Evolutionary conservation across 1,284 basidiomycete genomes (phyloP), one percentile per base, ranked within the genome.

Genomic region (Leccinum angustisporum): DNA sequence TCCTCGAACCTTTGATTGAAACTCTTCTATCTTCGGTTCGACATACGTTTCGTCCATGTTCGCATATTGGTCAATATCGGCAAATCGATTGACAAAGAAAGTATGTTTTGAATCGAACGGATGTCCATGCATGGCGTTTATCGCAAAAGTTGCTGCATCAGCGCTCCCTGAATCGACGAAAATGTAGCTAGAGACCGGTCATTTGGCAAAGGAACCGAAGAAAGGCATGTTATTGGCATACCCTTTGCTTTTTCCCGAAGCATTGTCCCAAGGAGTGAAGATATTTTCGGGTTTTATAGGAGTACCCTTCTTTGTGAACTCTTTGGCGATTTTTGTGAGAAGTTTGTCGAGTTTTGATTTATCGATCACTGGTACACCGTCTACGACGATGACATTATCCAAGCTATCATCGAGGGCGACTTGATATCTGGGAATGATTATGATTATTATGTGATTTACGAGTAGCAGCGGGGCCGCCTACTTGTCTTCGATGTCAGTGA

Each of bases 401-500:
- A 95, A 86, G 56, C 91, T 85, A 67, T 94, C 90, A 70, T 91
- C 91, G 70, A 84, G 87, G 64, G 88, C 82, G 72, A 91, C 90
- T 67, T 84, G 83, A 77, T 93, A 94, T 81, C 92, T 95, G 70
- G n/a, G 31, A 53, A 30, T 33, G 43, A 53, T 64, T 65, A 60
- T 70, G 58, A 65, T 60, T 5, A 55, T 25, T 43, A 66, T 54
- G 59, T 50, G 36, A 61, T 33, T 31, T 18, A 52, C 27, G 30
- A 30, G 14, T 48, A 21, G 7, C 25, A 18, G 57, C 52, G 30
- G 40, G 43, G 52, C 25, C 8, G 77, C 85, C 63, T 67, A 97
- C 94, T 94, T 93, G 78, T 85, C 86, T 75, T 98, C 96, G 68
- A 99, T 97, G 75, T 98, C 96, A 60, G 90, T 86, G 76, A 91